Conservation (phyloP, 2,329 filamentous ascomycete genomes). For the Myriangium duriaei region DNA sequence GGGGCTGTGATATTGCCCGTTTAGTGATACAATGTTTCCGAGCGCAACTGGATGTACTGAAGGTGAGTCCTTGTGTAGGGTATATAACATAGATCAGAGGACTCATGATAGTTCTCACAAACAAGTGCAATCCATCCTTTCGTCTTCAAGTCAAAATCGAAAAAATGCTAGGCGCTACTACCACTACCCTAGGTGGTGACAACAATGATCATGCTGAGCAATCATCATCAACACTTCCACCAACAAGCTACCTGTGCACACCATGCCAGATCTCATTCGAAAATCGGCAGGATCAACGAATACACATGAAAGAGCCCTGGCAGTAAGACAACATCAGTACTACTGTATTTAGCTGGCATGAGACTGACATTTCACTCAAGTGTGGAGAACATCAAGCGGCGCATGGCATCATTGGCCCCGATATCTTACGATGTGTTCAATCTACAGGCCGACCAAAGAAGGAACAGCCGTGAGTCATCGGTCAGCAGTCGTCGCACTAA, state of each 20-base stretch:
- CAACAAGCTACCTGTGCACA: background rate
- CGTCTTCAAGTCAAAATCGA: too few species aligned
- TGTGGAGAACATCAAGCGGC: background rate
- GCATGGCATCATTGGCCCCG: background rate
- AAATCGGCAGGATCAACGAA: constrained; percentile 15
- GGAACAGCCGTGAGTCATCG: too few species aligned
- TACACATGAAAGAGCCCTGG: constrained; percentile 21
- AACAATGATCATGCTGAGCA: too few species aligned
- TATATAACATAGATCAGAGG: background rate
- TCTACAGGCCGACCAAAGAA: background rate
- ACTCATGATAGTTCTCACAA: background rate
- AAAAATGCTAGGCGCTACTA: background rate
- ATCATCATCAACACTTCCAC: background rate
- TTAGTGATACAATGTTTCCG: too few species aligned
- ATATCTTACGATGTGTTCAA: background rate
- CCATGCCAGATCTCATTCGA: constrained; percentile 15
- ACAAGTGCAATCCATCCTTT: background rate
- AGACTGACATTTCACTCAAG: background rate
- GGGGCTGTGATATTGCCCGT: too few species aligned
- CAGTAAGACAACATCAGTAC: constrained; percentile 17
- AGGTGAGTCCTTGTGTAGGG: too few species aligned
- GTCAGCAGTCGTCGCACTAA: background rate
- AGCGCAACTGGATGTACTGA: too few species aligned
- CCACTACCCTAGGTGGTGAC: background rate
- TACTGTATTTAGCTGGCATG: too few species aligned